Base-by-base conservation (phyloP, 495 filamentous ascomycete species). In the Aeminium ludgeri region DNA sequence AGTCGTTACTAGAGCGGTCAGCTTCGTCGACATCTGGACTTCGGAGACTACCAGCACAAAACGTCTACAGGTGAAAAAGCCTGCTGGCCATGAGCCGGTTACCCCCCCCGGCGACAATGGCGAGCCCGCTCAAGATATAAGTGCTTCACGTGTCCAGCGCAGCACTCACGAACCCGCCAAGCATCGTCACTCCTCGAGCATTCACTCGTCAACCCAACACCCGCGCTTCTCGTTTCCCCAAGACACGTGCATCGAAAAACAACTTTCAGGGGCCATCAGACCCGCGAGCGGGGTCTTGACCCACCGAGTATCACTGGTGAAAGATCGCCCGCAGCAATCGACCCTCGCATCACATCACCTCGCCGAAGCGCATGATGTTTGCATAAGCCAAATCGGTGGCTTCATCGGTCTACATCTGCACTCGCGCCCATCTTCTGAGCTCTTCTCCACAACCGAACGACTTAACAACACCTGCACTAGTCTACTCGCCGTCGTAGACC, bases 341-440 rank as follows among this genome's bases (percentile, higher is more conserved):
- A 8, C 15, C 43, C 61, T 80, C 31, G 75, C 74, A 1, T 78
- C 74, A 2, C 66, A 69, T 43, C 78, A 76, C 46, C 70, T 97
- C 25, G 75, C 72, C 46, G 63, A 67, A 30, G 74, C 76, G 23
- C 86, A 94, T 58, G 86, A 97, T 60, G 66, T 68, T 11, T 91
- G 95, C 56, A 68, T 97, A 27, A 84, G 86, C 20, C 77, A 80
- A 50, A 70, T 96, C 34, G 86, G 82, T 30, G 85, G 80, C 8
- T 93, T 95, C 54, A 86, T 94, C 59, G 89, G 91, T 11, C 65
- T 92, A 23, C 83, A 92, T 49, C 69, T 93, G 40, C 83, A 94
- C 54, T 80, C 86, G 42, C 38, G 44, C 10, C 87, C 86, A 13
- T 79, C 83, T 15, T 72, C 80, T 0, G 84, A 92, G 50, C 70